Evolutionary conservation across 148 eudicot species (phyloP).

Genomic region (Diospyros lotus): DNA sequence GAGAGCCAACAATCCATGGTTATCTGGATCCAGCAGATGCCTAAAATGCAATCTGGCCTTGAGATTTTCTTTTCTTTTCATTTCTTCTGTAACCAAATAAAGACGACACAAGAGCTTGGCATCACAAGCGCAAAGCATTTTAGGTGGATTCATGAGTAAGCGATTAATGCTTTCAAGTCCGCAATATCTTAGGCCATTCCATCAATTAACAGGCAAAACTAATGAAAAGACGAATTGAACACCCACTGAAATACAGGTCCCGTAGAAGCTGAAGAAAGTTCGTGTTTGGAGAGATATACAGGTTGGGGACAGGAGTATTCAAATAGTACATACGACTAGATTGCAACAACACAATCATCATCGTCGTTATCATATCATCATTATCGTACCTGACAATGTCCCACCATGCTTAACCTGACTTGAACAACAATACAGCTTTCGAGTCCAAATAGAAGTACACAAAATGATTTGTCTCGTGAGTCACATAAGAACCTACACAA

Average conservation of each 20-base stretch:
- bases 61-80: no score
- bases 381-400: background rate
- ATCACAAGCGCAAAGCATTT: no score
- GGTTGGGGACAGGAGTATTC: background rate
- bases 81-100: no score
- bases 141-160: no score
- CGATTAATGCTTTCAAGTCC: no score
- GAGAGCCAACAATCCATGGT: no score
- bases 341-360: conserved; percentile 7
- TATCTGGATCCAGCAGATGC: no score
- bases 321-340: conserved; percentile 1
- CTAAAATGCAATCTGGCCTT: no score
- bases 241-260: background rate
- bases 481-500: conserved; percentile 80
- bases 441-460: conserved; percentile 93
- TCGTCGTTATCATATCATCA: background rate
- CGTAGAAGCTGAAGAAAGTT: background rate
- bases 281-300: conserved; percentile 11
- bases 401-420: conserved; percentile 63
- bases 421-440: conserved; percentile 85
- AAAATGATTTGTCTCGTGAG: conserved; percentile 96
- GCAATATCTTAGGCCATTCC: background rate
- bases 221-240: background rate
- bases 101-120: no score
- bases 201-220: background rate